These are phyloP conservation scores for Scedosporium dehoogii DNA, from an alignment of 2,329 filamentous ascomycete genomes.

Conservation along the genomic window DNA sequence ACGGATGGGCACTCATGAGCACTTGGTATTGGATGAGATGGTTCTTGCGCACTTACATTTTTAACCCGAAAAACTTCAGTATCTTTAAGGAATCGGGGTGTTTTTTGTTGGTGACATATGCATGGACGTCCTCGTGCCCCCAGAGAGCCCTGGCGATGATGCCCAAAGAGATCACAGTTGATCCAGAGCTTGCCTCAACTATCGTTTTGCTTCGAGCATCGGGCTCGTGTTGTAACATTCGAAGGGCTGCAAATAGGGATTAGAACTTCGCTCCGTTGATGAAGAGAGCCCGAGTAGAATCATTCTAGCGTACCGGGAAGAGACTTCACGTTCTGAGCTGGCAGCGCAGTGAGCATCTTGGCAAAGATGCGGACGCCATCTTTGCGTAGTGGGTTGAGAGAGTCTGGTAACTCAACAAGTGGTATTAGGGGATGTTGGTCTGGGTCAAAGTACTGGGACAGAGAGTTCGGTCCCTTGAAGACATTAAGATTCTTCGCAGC, in stretches of 20 bases:
- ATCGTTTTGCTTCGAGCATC: slow-evolving; percentile 35
- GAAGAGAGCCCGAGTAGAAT: background rate
- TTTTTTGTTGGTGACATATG: slow-evolving; percentile 41
- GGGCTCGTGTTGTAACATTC: slow-evolving; percentile 31
- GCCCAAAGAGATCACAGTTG: slow-evolving; percentile 49
- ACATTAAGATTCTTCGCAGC: slow-evolving; percentile 34
- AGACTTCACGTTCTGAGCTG: slow-evolving; percentile 52
- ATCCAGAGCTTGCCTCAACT: slow-evolving; percentile 52
- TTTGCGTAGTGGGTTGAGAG: slow-evolving; percentile 43
- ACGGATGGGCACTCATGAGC: background rate
- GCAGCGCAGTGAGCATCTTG: slow-evolving; percentile 54
- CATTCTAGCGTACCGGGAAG: slow-evolving; percentile 36
- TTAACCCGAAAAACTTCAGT: slow-evolving; percentile 24
- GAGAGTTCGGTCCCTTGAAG: slow-evolving; percentile 45
- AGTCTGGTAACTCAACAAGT: slow-evolving; percentile 46
- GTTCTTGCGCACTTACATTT: slow-evolving; percentile 16
- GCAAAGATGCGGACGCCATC: slow-evolving; percentile 54
- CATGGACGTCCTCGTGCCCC: slow-evolving; percentile 28
- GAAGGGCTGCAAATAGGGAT: background rate
- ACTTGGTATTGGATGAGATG: background rate
- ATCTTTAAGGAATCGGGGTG: slow-evolving; percentile 20
- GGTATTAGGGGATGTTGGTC: slow-evolving; percentile 46
- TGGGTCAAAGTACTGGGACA: slow-evolving; percentile 50
- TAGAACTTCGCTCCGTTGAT: background rate
- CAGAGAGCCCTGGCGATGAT: slow-evolving; percentile 23